A percentile compares a stretch with the other conserved stretches of the same genome.
phyloP scores from a whole-genome alignment of 148 eudicot genomes.

The Rhododendron simsii region DNA sequence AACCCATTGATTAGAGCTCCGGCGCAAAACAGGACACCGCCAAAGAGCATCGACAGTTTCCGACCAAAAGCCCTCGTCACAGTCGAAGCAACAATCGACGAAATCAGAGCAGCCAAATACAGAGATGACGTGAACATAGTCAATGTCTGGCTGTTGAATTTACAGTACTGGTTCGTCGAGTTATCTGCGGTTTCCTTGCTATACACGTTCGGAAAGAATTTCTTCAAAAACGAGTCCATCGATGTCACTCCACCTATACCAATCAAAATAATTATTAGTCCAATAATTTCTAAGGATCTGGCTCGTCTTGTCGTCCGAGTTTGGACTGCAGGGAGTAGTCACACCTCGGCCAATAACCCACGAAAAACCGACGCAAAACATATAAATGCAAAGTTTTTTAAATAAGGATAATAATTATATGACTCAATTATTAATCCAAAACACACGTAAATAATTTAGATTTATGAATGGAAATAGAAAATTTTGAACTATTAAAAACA shows the following conservation, averaged over 20 bases:
- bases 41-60: constrained; percentile 63
- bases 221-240: constrained; percentile 32
- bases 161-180: constrained; percentile 60
- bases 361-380: too few species aligned
- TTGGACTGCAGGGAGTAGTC: neutral
- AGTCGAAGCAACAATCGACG: constrained; percentile 67
- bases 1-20: constrained; percentile 66
- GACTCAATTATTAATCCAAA: too few species aligned
- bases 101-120: constrained; percentile 61
- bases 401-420: too few species aligned
- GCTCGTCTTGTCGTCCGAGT: neutral
- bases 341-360: neutral
- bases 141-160: constrained; percentile 59
- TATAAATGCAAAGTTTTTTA: too few species aligned
- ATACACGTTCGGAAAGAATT: constrained; percentile 39
- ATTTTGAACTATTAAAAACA: too few species aligned
- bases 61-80: constrained; percentile 65
- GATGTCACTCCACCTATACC: constrained; percentile 52
- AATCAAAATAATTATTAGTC: neutral
- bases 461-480: neutral
- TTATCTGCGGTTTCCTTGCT: constrained; percentile 11
- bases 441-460: neutral
- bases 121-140: constrained; percentile 77
- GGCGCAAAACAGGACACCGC: constrained; percentile 56
- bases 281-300: neutral